A percentile compares a stretch with the other conserved stretches of the same genome.
Conservation (phyloP, 352 stramenopile species). For the Phytophthora sojae region DNA sequence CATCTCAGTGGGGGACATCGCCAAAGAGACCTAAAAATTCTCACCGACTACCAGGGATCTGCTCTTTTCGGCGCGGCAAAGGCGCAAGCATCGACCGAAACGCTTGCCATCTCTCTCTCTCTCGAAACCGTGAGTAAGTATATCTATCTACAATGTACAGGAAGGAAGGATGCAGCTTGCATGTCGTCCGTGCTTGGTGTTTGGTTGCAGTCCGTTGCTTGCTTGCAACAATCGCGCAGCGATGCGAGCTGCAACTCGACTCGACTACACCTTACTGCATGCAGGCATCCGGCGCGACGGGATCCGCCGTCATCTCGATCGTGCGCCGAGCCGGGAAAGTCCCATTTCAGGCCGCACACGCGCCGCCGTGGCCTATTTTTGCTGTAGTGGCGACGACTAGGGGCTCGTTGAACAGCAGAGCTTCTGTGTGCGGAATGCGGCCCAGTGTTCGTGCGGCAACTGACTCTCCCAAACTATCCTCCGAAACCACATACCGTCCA, state of each 20-base stretch:
- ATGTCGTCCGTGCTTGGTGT: background rate
- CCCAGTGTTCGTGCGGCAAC: background rate
- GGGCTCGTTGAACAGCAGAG: slow-evolving; percentile 1
- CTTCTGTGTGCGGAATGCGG: background rate
- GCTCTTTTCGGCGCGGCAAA: background rate
- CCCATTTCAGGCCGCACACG: background rate
- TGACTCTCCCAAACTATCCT: background rate
- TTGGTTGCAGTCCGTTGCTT: background rate
- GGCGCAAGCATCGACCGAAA: background rate
- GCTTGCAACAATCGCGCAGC: background rate
- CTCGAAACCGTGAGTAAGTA: background rate
- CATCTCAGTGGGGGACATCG: slow-evolving; percentile 20
- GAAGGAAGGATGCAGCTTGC: background rate
- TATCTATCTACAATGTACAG: background rate
- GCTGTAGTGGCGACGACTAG: background rate
- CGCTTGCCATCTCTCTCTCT: background rate
- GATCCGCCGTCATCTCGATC: background rate
- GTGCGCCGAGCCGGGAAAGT: background rate
- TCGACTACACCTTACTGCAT: too few species aligned
- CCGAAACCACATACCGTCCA: background rate
- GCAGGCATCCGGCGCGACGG: too few species aligned
- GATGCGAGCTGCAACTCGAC: background rate
- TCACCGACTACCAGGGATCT: background rate
- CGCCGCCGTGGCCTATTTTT: background rate
- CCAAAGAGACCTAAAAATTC: slow-evolving; percentile 12